Conservation (phyloP, 129 eudicot genomes). For the Helichrysum umbraculigerum region DNA sequence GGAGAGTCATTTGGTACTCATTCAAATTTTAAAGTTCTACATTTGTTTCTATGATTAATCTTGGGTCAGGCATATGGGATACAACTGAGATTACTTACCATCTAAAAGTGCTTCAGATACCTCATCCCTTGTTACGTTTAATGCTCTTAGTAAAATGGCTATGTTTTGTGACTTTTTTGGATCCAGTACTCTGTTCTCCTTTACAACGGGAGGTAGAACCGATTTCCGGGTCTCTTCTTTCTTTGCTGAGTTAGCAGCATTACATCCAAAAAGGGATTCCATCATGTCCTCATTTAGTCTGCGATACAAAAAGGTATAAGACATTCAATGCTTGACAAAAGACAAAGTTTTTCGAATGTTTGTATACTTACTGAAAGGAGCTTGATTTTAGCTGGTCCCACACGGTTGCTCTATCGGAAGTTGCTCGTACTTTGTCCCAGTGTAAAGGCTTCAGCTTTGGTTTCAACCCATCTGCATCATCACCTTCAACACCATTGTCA, state of each 20-base stretch:
- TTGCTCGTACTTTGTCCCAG: slow-evolving; percentile 98
- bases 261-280: slow-evolving; percentile 85
- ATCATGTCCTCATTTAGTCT: slow-evolving; percentile 95
- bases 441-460: slow-evolving; percentile 94
- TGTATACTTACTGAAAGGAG: slow-evolving; percentile 87
- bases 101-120: slow-evolving; percentile 91
- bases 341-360: background rate
- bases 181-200: slow-evolving; percentile 86
- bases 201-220: slow-evolving; percentile 60
- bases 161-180: slow-evolving; percentile 98
- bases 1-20: background rate
- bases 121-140: slow-evolving; percentile 91
- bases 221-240: slow-evolving; percentile 57
- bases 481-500: slow-evolving; percentile 45
- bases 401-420: slow-evolving; percentile 88
- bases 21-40: background rate
- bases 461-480: slow-evolving; percentile 61
- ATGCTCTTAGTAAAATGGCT: slow-evolving; percentile 79
- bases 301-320: slow-evolving; percentile 12
- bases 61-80: slow-evolving; percentile 11
- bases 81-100: slow-evolving; percentile 49
- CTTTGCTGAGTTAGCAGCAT: slow-evolving; percentile 43
- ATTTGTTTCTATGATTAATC: background rate
- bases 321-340: slow-evolving; percentile 1
- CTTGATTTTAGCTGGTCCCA: slow-evolving; percentile 97